phyloP scores from a whole-genome alignment of 1,139 yeast species.

The Sugiyamaella castrensis region DNA sequence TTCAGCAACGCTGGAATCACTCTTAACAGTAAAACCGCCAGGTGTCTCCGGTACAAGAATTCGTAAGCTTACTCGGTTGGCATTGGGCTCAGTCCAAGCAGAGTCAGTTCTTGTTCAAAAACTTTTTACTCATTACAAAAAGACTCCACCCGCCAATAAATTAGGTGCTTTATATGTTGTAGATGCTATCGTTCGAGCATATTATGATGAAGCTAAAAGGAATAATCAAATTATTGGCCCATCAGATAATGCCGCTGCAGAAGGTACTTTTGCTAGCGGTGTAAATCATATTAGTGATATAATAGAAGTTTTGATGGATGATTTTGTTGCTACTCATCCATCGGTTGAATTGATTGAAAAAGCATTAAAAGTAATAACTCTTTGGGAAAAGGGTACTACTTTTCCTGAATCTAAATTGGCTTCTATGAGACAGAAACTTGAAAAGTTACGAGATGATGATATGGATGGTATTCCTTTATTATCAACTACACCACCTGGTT shows the following conservation, averaged over 20 bases:
- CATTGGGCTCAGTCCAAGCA: constrained; percentile 61
- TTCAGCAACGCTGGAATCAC: constrained; percentile 67
- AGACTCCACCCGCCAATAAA: constrained; percentile 76
- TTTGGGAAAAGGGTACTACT: constrained; percentile 87
- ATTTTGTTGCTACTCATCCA: constrained; percentile 30
- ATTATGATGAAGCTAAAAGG: constrained; percentile 69
- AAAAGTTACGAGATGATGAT: constrained; percentile 10
- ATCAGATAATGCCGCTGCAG: constrained; percentile 44
- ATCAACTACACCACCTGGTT: constrained; percentile 44
- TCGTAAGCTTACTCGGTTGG: constrained; percentile 75
- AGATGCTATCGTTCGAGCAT: constrained; percentile 88
- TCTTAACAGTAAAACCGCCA: constrained; percentile 75
- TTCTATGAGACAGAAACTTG: constrained; percentile 33
- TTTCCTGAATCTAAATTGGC: constrained; percentile 58
- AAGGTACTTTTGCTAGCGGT: constrained; percentile 76
- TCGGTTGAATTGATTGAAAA: constrained; percentile 48
- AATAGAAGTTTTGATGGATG: constrained; percentile 36
- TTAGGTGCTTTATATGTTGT: constrained; percentile 87
- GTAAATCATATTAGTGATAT: constrained; percentile 43
- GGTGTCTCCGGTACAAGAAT: constrained; percentile 97
- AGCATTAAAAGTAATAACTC: constrained; percentile 77
- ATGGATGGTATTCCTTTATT: constrained; percentile 15
- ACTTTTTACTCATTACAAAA: constrained; percentile 66
- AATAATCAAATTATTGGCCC: constrained; percentile 43
- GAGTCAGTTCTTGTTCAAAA: constrained; percentile 60